Base-by-base conservation (phyloP, 2,329 filamentous ascomycete genomes). In the Fusarium chuoi region DNA sequence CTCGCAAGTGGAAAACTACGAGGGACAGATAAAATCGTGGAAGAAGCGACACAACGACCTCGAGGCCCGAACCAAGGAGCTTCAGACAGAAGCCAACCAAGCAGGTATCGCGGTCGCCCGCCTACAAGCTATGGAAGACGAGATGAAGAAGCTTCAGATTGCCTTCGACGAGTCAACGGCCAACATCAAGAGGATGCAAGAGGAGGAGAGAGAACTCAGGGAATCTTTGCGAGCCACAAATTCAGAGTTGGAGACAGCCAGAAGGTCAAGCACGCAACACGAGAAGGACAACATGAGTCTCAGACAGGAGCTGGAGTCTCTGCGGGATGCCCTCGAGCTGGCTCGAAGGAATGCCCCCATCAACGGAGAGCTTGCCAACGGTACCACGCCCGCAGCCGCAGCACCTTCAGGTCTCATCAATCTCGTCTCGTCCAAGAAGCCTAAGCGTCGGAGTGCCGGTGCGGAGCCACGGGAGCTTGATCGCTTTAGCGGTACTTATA, bases 1-100 rank as follows among this genome's bases (percentile, higher is more conserved):
- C 77, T 92, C 90, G 41, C 95, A 98, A 83, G 92, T 99, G 55
- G 94, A 98, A 83, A 98, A 94, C 82, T 98, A 98, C 85, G 96
- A 99, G 82, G 92, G 89, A 76, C 96, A 99, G 84, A 91, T 99
- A 85, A 97, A 97, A 83, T 97, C 94, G 35, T 98, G 95, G 94
- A 95, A 97, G 86, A 95, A 90, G 78, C 91, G 95, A 75, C 94
- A 98, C 84, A 98, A 95, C 79, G 92, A 93, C 28, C 88, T 98
- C 73, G 96, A 99, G 84, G 91, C 91, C 62, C 90, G 95, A 63
- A 93, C 95, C 52, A 98, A 97, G 85, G 96, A 99, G 81, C 88
- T 99, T 62, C 96, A 99, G 83, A 92, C 93, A 39, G 96, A 99
- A 83, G 96, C 96, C 69, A 99, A 99, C 83, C 96, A 98, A 85